Conservation (phyloP, 768 basidiomycete species). For the Suillus sp. region DNA sequence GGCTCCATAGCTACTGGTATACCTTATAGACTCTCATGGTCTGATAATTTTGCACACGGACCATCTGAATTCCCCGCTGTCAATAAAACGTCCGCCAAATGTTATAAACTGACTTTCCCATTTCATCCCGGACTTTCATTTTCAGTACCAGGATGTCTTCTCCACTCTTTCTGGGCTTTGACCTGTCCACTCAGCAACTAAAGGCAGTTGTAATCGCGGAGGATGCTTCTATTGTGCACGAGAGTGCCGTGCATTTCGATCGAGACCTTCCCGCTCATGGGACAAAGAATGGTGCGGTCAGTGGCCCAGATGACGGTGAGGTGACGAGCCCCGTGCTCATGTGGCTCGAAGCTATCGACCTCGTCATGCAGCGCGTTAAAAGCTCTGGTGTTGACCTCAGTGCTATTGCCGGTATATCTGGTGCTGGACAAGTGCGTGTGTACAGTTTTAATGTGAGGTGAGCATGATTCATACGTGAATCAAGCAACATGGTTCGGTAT, state of each 20-base stretch:
- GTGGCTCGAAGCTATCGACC: constrained; percentile 86
- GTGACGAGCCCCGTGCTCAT: constrained; percentile 80
- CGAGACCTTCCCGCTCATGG: constrained; percentile 71
- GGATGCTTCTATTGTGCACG: constrained; percentile 59
- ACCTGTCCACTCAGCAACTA: constrained; percentile 84
- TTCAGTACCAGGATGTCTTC: constrained; percentile 15
- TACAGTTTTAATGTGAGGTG: neutral
- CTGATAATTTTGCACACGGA: constrained; percentile 9
- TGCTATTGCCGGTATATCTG: constrained; percentile 66
- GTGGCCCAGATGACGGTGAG: constrained; percentile 66
- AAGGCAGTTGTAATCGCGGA: constrained; percentile 72
- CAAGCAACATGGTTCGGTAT: constrained; percentile 89
- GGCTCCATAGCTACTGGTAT: constrained; percentile 1
- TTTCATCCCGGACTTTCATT: constrained; percentile 2
- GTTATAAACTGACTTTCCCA: neutral
- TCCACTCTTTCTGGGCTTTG: constrained; percentile 74
- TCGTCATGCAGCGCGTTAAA: constrained; percentile 66
- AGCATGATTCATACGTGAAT: neutral
- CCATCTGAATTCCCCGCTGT: constrained; percentile 5
- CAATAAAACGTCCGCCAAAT: neutral
- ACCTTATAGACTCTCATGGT: constrained; percentile 3
- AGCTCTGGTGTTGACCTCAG: constrained; percentile 58
- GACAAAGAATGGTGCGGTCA: constrained; percentile 66
- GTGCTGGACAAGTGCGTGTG: constrained; percentile 70
- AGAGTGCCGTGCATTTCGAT: constrained; percentile 79